Percentiles rank a stretch among this genome's conserved stretches.
These are phyloP conservation scores for Singerocomus inundabilis DNA, from an alignment of 1,284 basidiomycete genomes.

Conservation along the genomic window DNA sequence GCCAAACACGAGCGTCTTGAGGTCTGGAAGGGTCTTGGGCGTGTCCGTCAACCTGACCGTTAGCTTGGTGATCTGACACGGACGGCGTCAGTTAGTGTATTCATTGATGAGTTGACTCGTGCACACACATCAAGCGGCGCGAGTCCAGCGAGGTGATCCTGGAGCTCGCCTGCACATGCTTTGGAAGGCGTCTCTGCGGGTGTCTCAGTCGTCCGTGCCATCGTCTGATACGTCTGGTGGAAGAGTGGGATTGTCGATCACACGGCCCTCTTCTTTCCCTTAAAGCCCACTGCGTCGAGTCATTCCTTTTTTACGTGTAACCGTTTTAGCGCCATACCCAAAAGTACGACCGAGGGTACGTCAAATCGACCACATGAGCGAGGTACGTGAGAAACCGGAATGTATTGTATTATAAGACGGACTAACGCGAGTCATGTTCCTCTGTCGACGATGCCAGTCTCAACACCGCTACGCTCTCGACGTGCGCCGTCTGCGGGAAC, in stretches of 20 bases:
- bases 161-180: not conserved
- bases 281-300: not conserved
- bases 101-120: no score
- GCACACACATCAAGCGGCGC: conserved; percentile 25
- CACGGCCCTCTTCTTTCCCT: not conserved
- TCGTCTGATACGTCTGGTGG: not conserved
- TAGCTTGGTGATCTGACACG: conserved; percentile 42
- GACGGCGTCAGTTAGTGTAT: not conserved
- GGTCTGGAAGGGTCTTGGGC: conserved; percentile 38
- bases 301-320: not conserved
- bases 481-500: conserved; percentile 93
- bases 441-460: conserved; percentile 34
- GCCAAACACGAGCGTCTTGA: conserved; percentile 40
- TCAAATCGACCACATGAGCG: not conserved
- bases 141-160: not conserved
- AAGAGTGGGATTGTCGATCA: not conserved
- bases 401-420: not conserved
- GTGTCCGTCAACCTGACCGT: conserved; percentile 36
- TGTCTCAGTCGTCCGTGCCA: conserved; percentile 8
- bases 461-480: conserved; percentile 78
- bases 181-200: conserved; percentile 2
- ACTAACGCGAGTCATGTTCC: not conserved
- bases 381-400: not conserved
- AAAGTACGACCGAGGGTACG: no score
- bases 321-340: not conserved